Evolutionary conservation across 2,329 filamentous ascomycete genomes (phyloP), one percentile per base, ranked within the genome.

Genomic region (Colletotrichum simmondsii): DNA sequence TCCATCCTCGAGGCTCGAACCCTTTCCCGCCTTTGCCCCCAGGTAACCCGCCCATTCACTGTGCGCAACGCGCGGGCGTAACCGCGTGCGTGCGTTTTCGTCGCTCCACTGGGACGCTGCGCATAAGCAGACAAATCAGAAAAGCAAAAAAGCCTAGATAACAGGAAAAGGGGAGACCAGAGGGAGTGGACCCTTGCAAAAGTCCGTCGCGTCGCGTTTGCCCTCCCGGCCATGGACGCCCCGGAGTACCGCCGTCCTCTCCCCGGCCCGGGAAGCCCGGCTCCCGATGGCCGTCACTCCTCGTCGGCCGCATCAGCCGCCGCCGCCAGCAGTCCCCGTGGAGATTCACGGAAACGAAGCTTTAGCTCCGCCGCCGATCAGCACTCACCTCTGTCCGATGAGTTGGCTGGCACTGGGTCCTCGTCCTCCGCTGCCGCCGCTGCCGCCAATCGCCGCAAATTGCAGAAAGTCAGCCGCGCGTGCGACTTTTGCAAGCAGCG

Each of bases 401-500:
- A 70, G n/a, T 26, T 61, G 46, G 5, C 66, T 54, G 66, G 60
- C 16, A 19, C 8, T 19, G 42, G 42, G 42, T n/a, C 42, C 16
- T 49, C 37, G 4, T 42, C 19, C 7, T 49, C 42, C 42, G 16
- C 42, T 1, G 42, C 42, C 19, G 42, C 42, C 16, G 42, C 42
- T 2, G 5, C 70, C 14, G 32, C 42, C 19, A 75, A 74, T 30
- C 66, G 68, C 60, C 75, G 68, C 59, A 80, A 79, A 66, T 61
- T 71, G 14, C 78, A 77, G 57, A 82, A 83, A 74, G 80, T 81
- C 62, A 82, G 77, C 68, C 76, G 81, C n/a, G 82, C 82, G 6
- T 84, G 83, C 67, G 82, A 84, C 70, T 76, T 78, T 35, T 84
- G 82, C 77, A 84, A 84, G 75, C 58, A 76, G n/a, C 79, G 80